Conservation (phyloP, 2,329 filamentous ascomycete genomes). For the Pseudogymnoascus destructans region DNA sequence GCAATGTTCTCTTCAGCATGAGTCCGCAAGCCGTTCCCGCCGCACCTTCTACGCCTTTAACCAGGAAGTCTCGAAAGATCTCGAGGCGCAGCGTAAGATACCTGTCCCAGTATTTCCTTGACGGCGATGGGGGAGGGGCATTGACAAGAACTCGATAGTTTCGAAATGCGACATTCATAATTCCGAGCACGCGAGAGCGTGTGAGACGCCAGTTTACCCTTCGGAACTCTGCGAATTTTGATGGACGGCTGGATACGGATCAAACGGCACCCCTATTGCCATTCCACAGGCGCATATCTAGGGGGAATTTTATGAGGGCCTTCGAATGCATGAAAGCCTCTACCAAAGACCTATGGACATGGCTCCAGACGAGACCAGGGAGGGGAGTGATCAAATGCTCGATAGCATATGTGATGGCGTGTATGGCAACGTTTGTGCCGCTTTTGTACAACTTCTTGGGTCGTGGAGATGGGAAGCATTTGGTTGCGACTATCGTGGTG, state of each 20-base stretch:
- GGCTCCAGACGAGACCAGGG: slow-evolving; percentile 58
- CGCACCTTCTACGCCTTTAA: slow-evolving; percentile 18
- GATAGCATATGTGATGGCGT: slow-evolving; percentile 75
- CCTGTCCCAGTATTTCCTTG: slow-evolving; percentile 10
- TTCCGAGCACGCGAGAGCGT: slow-evolving; percentile 76
- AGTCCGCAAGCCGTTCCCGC: slow-evolving; percentile 22
- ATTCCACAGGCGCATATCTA: slow-evolving; percentile 16
- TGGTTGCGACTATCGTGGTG: slow-evolving; percentile 85
- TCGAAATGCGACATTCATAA: slow-evolving; percentile 74
- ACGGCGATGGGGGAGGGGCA: slow-evolving; percentile 27
- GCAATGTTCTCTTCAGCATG: slow-evolving; percentile 18
- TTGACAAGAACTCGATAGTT: slow-evolving; percentile 35
- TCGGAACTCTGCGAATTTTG: slow-evolving; percentile 36
- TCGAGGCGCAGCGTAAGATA: slow-evolving; percentile 21
- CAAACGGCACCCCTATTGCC: slow-evolving; percentile 13
- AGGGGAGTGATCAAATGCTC: slow-evolving; percentile 82
- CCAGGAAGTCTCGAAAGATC: slow-evolving; percentile 16
- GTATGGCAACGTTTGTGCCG: slow-evolving; percentile 71
- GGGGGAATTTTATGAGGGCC: slow-evolving; percentile 25
- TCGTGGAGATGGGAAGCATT: slow-evolving; percentile 79
- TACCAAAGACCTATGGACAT: slow-evolving; percentile 36
- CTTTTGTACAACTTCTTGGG: slow-evolving; percentile 62
- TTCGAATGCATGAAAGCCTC: slow-evolving; percentile 27
- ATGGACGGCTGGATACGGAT: slow-evolving; percentile 13
- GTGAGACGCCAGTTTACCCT: slow-evolving; percentile 69